A percentile compares a stretch with the other conserved stretches of the same genome.
Conservation (phyloP, 31 red algal genomes). For the Odonthalia washingtoniensis region DNA sequence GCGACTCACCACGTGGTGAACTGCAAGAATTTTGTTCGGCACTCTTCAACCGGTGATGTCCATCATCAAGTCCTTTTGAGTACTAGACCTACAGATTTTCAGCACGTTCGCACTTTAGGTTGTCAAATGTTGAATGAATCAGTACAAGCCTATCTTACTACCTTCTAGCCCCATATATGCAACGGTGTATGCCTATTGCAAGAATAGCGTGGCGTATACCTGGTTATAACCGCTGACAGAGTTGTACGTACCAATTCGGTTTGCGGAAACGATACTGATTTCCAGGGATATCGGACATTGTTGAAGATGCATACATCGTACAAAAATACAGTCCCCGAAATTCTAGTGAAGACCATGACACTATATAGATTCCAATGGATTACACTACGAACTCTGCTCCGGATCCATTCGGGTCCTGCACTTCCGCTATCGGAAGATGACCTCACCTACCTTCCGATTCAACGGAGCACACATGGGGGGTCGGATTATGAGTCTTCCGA, state of each 20-base stretch:
- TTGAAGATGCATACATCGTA: too few relatives aligned
- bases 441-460: too few relatives aligned
- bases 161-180: neutral
- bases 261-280: neutral
- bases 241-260: constrained; percentile 8
- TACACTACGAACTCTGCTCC: neutral
- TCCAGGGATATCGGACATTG: neutral
- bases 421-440: too few relatives aligned
- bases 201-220: neutral
- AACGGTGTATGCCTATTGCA: neutral
- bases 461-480: too few relatives aligned
- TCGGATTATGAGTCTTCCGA: too few relatives aligned
- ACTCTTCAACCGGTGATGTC: neutral
- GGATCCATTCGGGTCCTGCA: neutral
- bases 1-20: constrained; percentile 31
- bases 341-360: too few relatives aligned
- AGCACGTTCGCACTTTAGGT: constrained; percentile 23
- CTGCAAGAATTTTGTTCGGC: neutral
- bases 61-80: neutral
- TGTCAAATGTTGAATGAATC: neutral
- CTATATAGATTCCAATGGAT: too few relatives aligned
- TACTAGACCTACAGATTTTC: neutral
- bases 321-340: too few relatives aligned
- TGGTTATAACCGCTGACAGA: neutral
- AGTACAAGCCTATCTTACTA: neutral